Evolutionary conservation across 768 basidiomycete species (phyloP), one percentile per base, ranked within the genome.

Genomic region (Dendrothele bispora): DNA sequence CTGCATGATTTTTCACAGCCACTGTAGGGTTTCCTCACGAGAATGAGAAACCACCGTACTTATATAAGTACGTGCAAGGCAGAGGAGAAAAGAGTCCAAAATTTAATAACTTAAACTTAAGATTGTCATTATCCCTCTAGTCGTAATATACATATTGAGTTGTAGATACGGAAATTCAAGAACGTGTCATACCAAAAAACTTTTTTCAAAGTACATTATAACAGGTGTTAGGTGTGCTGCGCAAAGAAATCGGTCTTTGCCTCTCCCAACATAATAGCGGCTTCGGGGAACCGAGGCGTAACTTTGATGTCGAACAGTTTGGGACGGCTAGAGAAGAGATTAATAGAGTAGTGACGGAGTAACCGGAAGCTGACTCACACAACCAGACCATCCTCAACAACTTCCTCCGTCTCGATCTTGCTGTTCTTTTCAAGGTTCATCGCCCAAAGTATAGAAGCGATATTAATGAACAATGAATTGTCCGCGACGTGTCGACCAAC

Each of bases 401-500:
- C 60, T 58, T 49, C 37, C 8, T 52, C n/a, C 29, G 61, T 39
- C 1, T 58, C 59, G n/a, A 8, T 43, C 36, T 61, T 46, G 22
- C 46, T 26, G 18, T 35, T 42, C 5, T 17, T 43, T 32, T 49
- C 44, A 21, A 66, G 39, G 20, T 55, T 50, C 42, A 47, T 48
- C 4, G 57, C 55, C 63, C 63, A 64, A 14, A 67, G 56, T 12
- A 59, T 39, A 28, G 48, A 38, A 22, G 65, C 66, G 18, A 62
- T 54, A 29, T 58, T 46, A 41, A 67, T 61, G 40, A 66, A 67
- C 28, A 66, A 21, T 27, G 61, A 55, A 14, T 59, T 48, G 35
- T 63, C 63, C 3, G 64, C 64, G 15, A 66, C 46, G 43, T 66
- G 57, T 24, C 57, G 44, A 18, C 66, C 66, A 12, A 57, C 49